phyloP scores from a whole-genome alignment of 2,329 filamentous ascomycete species.

The Tolypocladium album region DNA sequence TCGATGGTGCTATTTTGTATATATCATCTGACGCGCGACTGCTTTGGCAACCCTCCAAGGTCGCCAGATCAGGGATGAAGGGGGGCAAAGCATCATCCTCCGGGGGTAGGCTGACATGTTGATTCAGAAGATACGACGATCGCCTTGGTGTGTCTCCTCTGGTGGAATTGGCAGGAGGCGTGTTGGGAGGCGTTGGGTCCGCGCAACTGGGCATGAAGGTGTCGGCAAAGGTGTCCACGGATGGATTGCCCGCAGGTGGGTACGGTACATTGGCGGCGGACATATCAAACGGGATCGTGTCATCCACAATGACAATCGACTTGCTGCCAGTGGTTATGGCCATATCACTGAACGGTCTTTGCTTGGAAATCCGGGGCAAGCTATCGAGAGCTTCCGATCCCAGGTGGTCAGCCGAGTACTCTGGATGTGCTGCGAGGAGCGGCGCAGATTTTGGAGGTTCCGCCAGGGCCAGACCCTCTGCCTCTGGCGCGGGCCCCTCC shows the following conservation, averaged over 20 bases:
- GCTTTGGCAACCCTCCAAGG: conserved; percentile 19
- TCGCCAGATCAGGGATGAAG: conserved; percentile 35
- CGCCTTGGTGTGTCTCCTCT: conserved; percentile 36
- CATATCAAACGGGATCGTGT: conserved; percentile 41
- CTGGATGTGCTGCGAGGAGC: conserved; percentile 18
- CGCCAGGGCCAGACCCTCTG: conserved; percentile 9
- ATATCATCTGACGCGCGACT: conserved; percentile 21
- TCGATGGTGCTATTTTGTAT: conserved; percentile 18
- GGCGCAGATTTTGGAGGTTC: conserved; percentile 14
- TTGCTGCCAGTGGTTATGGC: conserved; percentile 71
- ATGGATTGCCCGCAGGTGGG: conserved; percentile 26
- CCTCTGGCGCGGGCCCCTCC: conserved; percentile 42
- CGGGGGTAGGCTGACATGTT: conserved; percentile 26
- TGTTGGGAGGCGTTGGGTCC: conserved; percentile 50
- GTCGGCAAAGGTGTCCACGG: conserved; percentile 43
- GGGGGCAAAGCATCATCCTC: conserved; percentile 32
- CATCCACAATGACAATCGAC: conserved; percentile 81
- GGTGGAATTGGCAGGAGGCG: conserved; percentile 37
- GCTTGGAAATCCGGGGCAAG: conserved; percentile 17
- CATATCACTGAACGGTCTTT: conserved; percentile 38
- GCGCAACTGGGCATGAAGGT: conserved; percentile 35
- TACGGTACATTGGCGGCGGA: conserved; percentile 38
- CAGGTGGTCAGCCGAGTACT: conserved; percentile 33
- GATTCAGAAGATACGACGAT: conserved; percentile 45
- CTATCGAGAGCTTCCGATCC: conserved; percentile 27